These are phyloP conservation scores for Trypanosoma scelopori DNA, from an alignment of 208 protist genomes.

Conservation along the genomic window DNA sequence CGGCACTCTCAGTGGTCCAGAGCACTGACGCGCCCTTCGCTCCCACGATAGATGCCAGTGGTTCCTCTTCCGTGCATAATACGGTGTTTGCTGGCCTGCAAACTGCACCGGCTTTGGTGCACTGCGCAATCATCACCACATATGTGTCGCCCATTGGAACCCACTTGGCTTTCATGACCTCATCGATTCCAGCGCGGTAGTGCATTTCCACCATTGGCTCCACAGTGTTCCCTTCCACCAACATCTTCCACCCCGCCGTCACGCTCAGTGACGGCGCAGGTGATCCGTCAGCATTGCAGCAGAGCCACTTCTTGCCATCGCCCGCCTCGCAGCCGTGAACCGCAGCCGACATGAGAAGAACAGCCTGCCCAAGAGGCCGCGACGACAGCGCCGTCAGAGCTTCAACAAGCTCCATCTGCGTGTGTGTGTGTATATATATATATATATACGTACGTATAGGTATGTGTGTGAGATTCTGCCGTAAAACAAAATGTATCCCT, in stretches of 20 bases:
- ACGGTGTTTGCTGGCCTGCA: conserved; percentile 3
- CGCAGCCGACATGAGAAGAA: conserved; percentile 23
- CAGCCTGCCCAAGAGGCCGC: conserved; percentile 6
- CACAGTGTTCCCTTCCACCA: background rate
- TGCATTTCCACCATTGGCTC: conserved; percentile 14
- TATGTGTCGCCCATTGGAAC: conserved; percentile 24
- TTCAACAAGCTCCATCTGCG: conserved; percentile 9
- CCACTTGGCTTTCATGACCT: conserved; percentile 23
- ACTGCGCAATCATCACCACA: conserved; percentile 19
- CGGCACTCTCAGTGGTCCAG: conserved; percentile 9
- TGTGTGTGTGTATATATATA: conserved; percentile 16
- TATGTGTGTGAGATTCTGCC: background rate
- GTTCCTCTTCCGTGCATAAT: conserved; percentile 20
- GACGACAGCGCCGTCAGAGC: background rate
- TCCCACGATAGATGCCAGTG: conserved; percentile 13
- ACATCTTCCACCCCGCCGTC: conserved; percentile 5
- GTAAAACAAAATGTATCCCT: background rate
- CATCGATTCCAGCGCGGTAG: background rate
- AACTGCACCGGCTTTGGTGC: background rate
- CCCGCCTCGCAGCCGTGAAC: conserved; percentile 4
- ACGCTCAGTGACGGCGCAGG: background rate
- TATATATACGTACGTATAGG: conserved; percentile 17
- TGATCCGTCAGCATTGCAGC: conserved; percentile 9
- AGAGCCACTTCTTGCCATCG: conserved; percentile 7
- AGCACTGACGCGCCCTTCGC: background rate